These are phyloP conservation scores for Melampsora larici-populina DNA, from an alignment of 1,284 basidiomycete species.

Conservation along the genomic window DNA sequence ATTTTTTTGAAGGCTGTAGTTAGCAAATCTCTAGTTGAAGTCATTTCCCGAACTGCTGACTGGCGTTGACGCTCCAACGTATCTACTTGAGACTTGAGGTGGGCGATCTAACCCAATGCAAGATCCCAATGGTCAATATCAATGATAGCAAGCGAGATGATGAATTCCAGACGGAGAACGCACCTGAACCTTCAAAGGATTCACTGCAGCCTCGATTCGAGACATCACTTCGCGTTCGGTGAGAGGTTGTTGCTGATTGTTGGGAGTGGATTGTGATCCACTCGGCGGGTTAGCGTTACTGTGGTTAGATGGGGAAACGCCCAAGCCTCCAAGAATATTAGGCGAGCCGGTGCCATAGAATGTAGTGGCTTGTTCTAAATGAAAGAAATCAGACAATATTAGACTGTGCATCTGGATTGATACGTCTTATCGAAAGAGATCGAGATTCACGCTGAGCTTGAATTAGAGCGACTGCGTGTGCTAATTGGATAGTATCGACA, in stretches of 20 bases:
- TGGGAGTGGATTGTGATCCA: background rate
- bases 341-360: background rate
- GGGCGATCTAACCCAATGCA: slow-evolving; percentile 8
- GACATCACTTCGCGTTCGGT: slow-evolving; percentile 9
- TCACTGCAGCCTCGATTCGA: background rate
- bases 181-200: slow-evolving; percentile 20
- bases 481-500: slow-evolving; percentile 30
- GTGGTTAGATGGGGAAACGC: background rate
- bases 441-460: slow-evolving; percentile 24
- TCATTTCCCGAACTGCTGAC: slow-evolving; percentile 28
- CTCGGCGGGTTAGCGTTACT: background rate
- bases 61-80: slow-evolving; percentile 15
- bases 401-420: background rate
- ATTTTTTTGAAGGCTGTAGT: background rate
- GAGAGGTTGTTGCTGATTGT: background rate
- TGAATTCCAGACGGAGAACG: background rate
- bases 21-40: slow-evolving; percentile 1
- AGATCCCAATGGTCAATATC: background rate
- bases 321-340: background rate
- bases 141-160: background rate
- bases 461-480: slow-evolving; percentile 28
- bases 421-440: background rate
- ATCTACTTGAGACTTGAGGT: slow-evolving; percentile 18
- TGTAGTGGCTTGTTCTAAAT: background rate
- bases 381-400: background rate